Conservation (phyloP, 2,329 filamentous ascomycete genomes). For the Chaetomiaceae sp. region DNA sequence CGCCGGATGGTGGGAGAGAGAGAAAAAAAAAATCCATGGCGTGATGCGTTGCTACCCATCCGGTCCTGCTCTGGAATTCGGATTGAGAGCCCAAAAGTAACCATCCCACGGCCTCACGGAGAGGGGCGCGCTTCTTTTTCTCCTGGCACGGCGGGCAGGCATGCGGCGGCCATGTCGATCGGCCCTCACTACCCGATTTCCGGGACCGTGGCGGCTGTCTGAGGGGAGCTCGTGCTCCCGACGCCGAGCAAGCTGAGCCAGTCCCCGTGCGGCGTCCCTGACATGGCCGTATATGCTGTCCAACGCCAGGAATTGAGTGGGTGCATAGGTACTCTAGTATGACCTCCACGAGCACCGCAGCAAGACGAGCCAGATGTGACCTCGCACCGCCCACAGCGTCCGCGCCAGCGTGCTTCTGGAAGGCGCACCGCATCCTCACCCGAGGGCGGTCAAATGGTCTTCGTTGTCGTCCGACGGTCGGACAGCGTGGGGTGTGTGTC, state of each 20-base stretch:
- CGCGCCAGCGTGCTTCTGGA: constrained; percentile 2
- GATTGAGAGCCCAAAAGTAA: too few relatives aligned
- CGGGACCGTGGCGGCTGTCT: too few relatives aligned
- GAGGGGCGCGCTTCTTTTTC: too few relatives aligned
- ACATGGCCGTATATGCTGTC: constrained; percentile 19
- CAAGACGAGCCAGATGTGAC: constrained; percentile 6
- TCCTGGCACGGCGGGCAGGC: constrained; percentile 10
- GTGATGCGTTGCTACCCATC: constrained; percentile 7
- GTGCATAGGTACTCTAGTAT: constrained; percentile 7
- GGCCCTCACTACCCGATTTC: too few relatives aligned
- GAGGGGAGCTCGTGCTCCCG: too few relatives aligned
- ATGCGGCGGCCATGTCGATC: constrained; percentile 4
- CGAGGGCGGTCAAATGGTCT: background rate
- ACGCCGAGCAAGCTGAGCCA: constrained; percentile 4
- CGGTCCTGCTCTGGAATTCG: too few relatives aligned
- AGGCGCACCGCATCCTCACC: background rate
- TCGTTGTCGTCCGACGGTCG: constrained; percentile 3
- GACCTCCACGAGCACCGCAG: background rate
- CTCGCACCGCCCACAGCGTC: background rate
- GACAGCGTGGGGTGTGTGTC: constrained; percentile 3
- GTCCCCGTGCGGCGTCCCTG: constrained; percentile 11
- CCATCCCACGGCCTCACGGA: background rate
- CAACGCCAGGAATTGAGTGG: constrained; percentile 14
- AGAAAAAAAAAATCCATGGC: constrained; percentile 1
- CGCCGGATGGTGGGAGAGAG: constrained; percentile 5